A percentile compares a stretch with the other conserved stretches of the same genome.
These are phyloP conservation scores for Thyridium curvatum DNA, from an alignment of 2,329 filamentous ascomycete genomes.

Conservation along the genomic window DNA sequence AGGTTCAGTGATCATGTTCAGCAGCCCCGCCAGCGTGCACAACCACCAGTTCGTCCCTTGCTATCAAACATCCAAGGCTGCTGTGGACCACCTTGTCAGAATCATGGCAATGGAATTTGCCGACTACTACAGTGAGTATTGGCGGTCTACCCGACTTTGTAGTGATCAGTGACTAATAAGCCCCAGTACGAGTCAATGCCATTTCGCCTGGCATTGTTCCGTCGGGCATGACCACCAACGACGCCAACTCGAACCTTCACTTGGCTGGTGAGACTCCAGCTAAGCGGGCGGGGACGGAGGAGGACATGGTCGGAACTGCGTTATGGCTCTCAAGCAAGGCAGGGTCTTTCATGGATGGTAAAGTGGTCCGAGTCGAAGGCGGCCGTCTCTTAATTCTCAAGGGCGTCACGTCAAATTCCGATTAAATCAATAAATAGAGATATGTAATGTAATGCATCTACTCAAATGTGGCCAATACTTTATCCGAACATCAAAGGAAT, in stretches of 20 bases:
- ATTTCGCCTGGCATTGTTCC: slow-evolving; percentile 5
- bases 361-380: slow-evolving; percentile 28
- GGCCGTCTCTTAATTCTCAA: slow-evolving; percentile 19
- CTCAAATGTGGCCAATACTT: no score
- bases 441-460: no score
- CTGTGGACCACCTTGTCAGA: slow-evolving; percentile 6
- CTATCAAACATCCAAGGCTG: slow-evolving; percentile 11
- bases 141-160: background rate
- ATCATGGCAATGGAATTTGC: slow-evolving; percentile 5
- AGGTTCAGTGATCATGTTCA: slow-evolving; percentile 13
- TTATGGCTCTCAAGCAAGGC: slow-evolving; percentile 35
- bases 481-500: no score
- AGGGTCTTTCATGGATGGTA: slow-evolving; percentile 27
- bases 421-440: background rate
- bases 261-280: slow-evolving; percentile 30
- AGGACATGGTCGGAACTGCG: slow-evolving; percentile 61
- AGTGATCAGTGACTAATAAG: no score
- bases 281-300: slow-evolving; percentile 52
- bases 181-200: slow-evolving; percentile 4
- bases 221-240: slow-evolving; percentile 2
- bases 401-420: slow-evolving; percentile 1
- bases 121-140: slow-evolving; percentile 2
- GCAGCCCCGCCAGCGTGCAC: slow-evolving; percentile 13
- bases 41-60: slow-evolving; percentile 10
- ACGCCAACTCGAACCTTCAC: slow-evolving; percentile 6